These are phyloP conservation scores for Parsonsia alboflavescens DNA, from an alignment of 257 asterid genomes.

Conservation along the genomic window DNA sequence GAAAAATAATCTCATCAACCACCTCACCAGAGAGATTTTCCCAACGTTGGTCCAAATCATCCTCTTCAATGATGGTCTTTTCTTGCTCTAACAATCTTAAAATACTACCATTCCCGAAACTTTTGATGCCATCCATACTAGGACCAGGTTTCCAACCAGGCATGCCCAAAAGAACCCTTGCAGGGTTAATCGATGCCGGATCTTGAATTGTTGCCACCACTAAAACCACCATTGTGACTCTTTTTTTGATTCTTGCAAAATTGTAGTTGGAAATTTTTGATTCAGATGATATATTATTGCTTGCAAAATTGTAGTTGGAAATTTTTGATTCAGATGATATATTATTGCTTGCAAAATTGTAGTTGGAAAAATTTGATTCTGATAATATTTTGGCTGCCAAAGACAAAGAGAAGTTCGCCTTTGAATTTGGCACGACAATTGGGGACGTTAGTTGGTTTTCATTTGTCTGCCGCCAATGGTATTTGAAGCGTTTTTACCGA, in stretches of 20 bases:
- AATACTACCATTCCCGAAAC: constrained; percentile 48
- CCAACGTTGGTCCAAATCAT: constrained; percentile 82
- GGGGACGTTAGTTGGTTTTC: background rate
- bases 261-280: too few species aligned
- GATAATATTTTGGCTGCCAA: background rate
- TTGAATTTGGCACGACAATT: background rate
- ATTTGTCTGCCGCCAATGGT: background rate
- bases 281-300: background rate
- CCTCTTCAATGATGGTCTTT: constrained; percentile 54
- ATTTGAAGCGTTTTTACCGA: background rate
- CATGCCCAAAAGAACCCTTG: constrained; percentile 61
- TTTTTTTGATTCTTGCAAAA: background rate
- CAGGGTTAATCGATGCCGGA: constrained; percentile 87
- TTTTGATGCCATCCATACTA: constrained; percentile 48
- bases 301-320: background rate
- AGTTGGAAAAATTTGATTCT: background rate
- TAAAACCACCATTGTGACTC: constrained; percentile 50
- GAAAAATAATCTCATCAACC: constrained; percentile 70
- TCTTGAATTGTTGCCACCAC: constrained; percentile 86
- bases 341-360: background rate
- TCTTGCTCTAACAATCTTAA: constrained; percentile 71
- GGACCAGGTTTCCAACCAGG: constrained; percentile 78
- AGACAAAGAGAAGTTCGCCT: constrained; percentile 1
- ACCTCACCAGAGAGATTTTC: constrained; percentile 61
- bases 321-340: background rate